A percentile compares a stretch with the other conserved stretches of the same genome.
phyloP scores from a whole-genome alignment of 208 protist genomes.

The Acanthamoeba triangularis region DNA sequence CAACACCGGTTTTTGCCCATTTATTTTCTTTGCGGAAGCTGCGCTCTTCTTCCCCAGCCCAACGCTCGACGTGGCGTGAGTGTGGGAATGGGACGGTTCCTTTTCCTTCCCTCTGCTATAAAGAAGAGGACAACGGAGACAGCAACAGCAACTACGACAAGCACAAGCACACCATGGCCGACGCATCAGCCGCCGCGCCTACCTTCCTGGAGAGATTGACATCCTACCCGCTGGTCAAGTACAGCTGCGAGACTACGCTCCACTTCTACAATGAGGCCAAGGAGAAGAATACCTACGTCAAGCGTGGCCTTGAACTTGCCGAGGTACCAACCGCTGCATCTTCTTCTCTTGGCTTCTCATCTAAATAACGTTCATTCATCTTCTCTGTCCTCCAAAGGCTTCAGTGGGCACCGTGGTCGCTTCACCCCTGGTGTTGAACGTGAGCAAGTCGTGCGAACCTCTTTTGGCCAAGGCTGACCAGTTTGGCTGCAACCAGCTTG shows the following conservation, averaged over 20 bases:
- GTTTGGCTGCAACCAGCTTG: slow-evolving; percentile 47
- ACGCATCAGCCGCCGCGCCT: background rate
- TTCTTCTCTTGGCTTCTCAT: background rate
- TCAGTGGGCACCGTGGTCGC: background rate
- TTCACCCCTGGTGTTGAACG: background rate
- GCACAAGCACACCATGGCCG: background rate
- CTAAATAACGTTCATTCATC: background rate
- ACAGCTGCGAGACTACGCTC: slow-evolving; percentile 9
- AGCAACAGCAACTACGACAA: background rate
- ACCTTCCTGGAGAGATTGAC: slow-evolving; percentile 2
- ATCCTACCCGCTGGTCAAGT: slow-evolving; percentile 16
- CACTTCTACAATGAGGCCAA: slow-evolving; percentile 45
- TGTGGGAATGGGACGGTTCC: background rate
- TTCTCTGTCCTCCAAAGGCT: background rate
- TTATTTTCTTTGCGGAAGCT: background rate
- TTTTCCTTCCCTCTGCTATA: background rate
- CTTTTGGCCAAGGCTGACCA: slow-evolving; percentile 19
- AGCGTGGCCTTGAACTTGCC: background rate
- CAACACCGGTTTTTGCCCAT: background rate
- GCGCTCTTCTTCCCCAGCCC: background rate
- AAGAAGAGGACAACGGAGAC: background rate
- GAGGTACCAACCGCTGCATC: background rate
- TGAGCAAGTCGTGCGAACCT: slow-evolving; percentile 3
- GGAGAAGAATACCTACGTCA: background rate
- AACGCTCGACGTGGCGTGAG: background rate